These are phyloP conservation scores for Schoenoplectus triqueter DNA, from an alignment of 202 grass and related monocot genomes.

Conservation along the genomic window DNA sequence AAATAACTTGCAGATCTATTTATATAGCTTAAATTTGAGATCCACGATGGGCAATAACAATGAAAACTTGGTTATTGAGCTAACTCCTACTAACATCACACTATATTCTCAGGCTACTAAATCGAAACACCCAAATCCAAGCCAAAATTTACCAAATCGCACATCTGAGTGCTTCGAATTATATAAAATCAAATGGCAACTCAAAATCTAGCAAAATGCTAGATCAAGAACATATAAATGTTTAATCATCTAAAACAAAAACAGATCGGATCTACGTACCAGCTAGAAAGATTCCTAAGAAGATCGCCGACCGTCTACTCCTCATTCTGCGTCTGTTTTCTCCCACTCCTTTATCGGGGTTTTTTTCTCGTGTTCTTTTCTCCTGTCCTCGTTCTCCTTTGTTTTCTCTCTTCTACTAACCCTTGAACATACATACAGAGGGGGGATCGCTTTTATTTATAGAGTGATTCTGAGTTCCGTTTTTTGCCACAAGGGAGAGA, in stretches of 20 bases:
- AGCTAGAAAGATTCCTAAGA: slow-evolving; percentile 32
- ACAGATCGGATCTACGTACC: slow-evolving; percentile 38
- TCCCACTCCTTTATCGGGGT: neutral
- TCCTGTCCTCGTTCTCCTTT: neutral
- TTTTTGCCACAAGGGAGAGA: neutral
- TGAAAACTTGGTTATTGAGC: neutral
- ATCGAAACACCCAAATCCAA: neutral
- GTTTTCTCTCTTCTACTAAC: neutral
- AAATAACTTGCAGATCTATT: slow-evolving; percentile 16
- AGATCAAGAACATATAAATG: slow-evolving; percentile 22
- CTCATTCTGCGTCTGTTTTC: slow-evolving; percentile 1
- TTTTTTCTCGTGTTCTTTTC: neutral
- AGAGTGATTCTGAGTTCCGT: neutral
- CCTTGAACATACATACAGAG: no score
- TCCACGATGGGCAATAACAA: neutral
- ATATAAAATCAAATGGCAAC: neutral
- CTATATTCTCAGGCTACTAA: neutral
- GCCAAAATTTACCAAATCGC: slow-evolving; percentile 3
- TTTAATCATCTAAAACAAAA: neutral
- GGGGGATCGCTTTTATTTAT: slow-evolving; percentile 21
- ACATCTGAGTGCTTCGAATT: neutral
- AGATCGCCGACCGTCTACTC: slow-evolving; percentile 34
- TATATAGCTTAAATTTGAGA: neutral
- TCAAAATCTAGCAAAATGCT: slow-evolving; percentile 31
- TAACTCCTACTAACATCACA: slow-evolving; percentile 11